A percentile compares a stretch with the other conserved stretches of the same genome.
phyloP scores from a whole-genome alignment of 192 early-diverging fungal genomes.

The Rhizophlyctis rosea region DNA sequence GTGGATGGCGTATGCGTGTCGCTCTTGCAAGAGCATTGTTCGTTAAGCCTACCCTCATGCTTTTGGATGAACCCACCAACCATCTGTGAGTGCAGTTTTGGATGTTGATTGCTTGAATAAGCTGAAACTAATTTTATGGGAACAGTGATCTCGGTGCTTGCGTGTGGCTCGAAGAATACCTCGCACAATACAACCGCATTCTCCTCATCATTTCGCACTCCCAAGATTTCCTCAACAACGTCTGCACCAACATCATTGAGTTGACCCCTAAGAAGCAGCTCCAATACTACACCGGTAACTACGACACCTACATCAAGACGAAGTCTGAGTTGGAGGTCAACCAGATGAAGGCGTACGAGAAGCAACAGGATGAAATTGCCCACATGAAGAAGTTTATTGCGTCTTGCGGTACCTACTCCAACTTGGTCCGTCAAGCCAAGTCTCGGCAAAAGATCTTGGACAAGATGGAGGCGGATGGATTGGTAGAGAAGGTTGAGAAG shows the following conservation, averaged over 20 bases:
- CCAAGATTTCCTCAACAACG: conserved; percentile 91
- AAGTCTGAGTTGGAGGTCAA: conserved; percentile 94
- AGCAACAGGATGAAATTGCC: conserved; percentile 98
- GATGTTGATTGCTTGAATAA: too few species aligned
- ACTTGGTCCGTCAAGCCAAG: conserved; percentile 98
- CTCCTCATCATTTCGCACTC: conserved; percentile 90
- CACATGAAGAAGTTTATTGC: conserved; percentile 99
- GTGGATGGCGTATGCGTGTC: conserved; percentile 99
- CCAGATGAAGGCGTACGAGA: conserved; percentile 98
- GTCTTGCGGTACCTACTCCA: conserved; percentile 98
- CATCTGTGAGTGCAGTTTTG: too few species aligned
- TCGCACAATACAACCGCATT: conserved; percentile 77
- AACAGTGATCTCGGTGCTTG: conserved; percentile 92
- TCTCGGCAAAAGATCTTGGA: conserved; percentile 99
- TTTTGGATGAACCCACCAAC: conserved; percentile 69
- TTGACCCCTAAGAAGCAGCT: conserved; percentile 87
- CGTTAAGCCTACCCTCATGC: conserved; percentile 75
- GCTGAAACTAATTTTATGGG: too few species aligned
- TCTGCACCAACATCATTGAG: conserved; percentile 96
- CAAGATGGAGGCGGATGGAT: conserved; percentile 99
- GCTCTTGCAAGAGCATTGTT: conserved; percentile 95
- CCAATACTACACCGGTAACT: conserved; percentile 96
- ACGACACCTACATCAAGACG: conserved; percentile 93
- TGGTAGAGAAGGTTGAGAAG: conserved; percentile 91
- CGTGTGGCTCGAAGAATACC: conserved; percentile 81